Evolutionary conservation across 2,329 filamentous ascomycete genomes (phyloP), one percentile per base, ranked within the genome.

Genomic region (Chaetomium sp.): DNA sequence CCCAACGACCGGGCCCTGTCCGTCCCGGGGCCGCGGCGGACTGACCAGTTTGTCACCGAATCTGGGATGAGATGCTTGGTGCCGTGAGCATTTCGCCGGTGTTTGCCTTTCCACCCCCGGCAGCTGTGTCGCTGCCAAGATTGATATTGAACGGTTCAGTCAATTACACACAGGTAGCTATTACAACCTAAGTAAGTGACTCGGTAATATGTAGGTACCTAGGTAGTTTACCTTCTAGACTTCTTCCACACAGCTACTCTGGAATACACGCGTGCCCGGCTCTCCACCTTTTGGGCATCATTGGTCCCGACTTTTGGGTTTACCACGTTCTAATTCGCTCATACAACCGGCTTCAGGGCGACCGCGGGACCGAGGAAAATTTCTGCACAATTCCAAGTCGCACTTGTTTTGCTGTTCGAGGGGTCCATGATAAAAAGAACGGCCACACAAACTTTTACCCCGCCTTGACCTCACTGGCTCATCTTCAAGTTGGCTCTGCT

Each of bases 271-370:
- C 56, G 21, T 10, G 5, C 21, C 38, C 57, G 33, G 54, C 68
- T 70, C 68, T 67, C 69, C 69, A 71, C 69, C 66, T 59, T 64
- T 65, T 57, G 64, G 65, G 56, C 61, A 60, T 63, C 56, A 65
- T 64, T 66, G 65, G 60, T 63, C 45, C 60, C 56, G 51, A 45
- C 29, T 21, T 25, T 35, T 58, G 58, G 53, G 38, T 35, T 51
- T 67, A 42, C 55, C 49, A 69, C 67, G 59, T 67, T 72, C 68
- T 70, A 67, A 72, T 72, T 72, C 70, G 69, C 70, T 69, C 69
- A 72, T 65, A 57, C 47, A 53, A 16, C 35, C 50, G 33, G 35
- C 38, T 21, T 33, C 7, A 50, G 31, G 29, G 49, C 45, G 29
- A 23, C 25, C 21, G 58, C 16, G 49, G 60, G 51, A 53, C 63